A percentile compares a stretch with the other conserved stretches of the same genome.
These are phyloP conservation scores for Hypsizygus marmoreus DNA, from an alignment of 768 basidiomycete genomes.

Conservation along the genomic window DNA sequence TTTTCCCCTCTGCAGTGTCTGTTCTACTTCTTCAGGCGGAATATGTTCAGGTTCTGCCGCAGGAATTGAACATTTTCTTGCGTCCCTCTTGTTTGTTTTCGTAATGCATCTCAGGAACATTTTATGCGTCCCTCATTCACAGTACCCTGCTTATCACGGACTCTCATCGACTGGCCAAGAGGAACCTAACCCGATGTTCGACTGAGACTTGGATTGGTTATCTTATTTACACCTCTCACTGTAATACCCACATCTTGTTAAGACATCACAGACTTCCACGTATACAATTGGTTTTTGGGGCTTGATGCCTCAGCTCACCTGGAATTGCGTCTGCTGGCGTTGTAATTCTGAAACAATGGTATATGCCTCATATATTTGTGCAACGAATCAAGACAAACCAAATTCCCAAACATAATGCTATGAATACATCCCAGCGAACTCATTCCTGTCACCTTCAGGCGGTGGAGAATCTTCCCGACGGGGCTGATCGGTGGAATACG, in stretches of 20 bases:
- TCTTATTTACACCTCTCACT: conserved; percentile 8
- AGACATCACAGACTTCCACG: conserved; percentile 6
- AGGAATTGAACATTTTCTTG: conserved; percentile 55
- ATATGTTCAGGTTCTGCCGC: conserved; percentile 81
- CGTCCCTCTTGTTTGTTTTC: neutral
- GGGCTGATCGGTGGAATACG: neutral
- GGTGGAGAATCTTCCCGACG: neutral
- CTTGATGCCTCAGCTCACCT: conserved; percentile 10
- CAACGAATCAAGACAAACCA: neutral
- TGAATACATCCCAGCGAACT: conserved; percentile 62
- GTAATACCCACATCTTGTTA: conserved; percentile 11
- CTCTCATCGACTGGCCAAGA: too few species aligned
- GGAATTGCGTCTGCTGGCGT: too few species aligned
- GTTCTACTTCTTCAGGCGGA: conserved; percentile 81
- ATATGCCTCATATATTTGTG: too few species aligned
- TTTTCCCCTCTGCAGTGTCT: conserved; percentile 56
- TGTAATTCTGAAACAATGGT: too few species aligned
- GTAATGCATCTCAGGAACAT: conserved; percentile 10
- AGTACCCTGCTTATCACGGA: neutral
- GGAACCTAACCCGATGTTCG: too few species aligned
- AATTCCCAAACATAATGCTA: too few species aligned
- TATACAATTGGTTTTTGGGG: conserved; percentile 7
- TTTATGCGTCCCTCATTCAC: neutral
- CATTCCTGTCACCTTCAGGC: conserved; percentile 27
- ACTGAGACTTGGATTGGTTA: neutral